Base-by-base conservation (phyloP, 2,329 filamentous ascomycete genomes). In the Talaromyces sp. region DNA sequence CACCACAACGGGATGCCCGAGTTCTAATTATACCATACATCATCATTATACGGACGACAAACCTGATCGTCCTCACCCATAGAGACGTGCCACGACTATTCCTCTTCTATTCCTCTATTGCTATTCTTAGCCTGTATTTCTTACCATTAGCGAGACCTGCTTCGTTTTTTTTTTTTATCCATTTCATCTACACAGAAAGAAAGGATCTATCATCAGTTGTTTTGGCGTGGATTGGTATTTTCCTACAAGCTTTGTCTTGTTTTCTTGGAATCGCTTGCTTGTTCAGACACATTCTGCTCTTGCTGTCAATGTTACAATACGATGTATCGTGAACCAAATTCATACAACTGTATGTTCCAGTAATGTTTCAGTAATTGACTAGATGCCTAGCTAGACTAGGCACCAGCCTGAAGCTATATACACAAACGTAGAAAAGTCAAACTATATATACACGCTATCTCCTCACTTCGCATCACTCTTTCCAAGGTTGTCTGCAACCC, bases 121-220 rank as follows among this genome's bases (percentile, higher is more conserved):
- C 37, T 41, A 57, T 50, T 52, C 61, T 57, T 56, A 56, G 61
- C 61, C 39, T 62, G 61, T 63, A 62, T 62, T 62, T 59, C 56
- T 59, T 59, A 59, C 56, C 13, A 59, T 59, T 59, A 59, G 56
- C 56, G 56, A 59, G 56, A 59, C 47, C 54, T 54, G 33, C 47
- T 52, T 35, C 33, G 10, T 11, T 11, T 47, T 22, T 47, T 19
- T 39, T n/a, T 54, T 5, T 35, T 56, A 54, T 39, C 27, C 35
- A 31, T 45, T 54, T 62, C 45, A 59, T 59, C 52, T 56, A 22
- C 37, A n/a, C 33, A 56, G 31, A 37, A 56, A 37, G 33, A 39
- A 56, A 56, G 33, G 52, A 56, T 39, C n/a, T 59, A 59, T 47
- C 31, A 37, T 50, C 43, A 37, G 27, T 47, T 47, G 22, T 39